Base-by-base conservation (phyloP, 768 basidiomycete genomes). In the Termitomyces titanicus region DNA sequence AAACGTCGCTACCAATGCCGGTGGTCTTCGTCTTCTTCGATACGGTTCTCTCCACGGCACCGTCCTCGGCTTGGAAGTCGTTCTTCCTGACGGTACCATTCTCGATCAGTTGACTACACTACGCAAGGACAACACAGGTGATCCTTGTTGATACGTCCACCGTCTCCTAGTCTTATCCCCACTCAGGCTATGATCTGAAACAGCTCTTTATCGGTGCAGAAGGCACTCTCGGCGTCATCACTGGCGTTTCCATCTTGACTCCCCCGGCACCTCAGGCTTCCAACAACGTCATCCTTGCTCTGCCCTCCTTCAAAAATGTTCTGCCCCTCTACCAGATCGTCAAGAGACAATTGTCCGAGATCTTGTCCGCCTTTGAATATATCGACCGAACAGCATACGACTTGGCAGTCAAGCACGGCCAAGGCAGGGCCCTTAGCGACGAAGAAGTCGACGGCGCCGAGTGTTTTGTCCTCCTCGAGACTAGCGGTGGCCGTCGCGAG, bases 141-240 rank as follows among this genome's bases (percentile, higher is more conserved):
- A 39, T n/a, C n/a, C n/a, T n/a, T n/a, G 7, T 43, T 20, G 12
- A 27, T 13, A 20, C 47, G 12, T 15, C 18, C 15, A 44, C 51
- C 35, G 11, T 35, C 35, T 51, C 27, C 20, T 45, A 20, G 47
- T 17, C 29, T 43, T 56, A 40, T 46, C 43, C 46, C 38, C 45
- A 1, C 22, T 37, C 62, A 94, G 96, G 97, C 12, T 98, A 97
- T 68, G 97, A 99, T 70, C 78, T 99, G 44, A 98, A 99, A 71
- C 97, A 99, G 65, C 81, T 99, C 17, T 99, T 98, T 73, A 97
- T 99, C 61, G 97, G 97, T 12, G 87, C 91, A 6, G 97, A 99
- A 68, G 97, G 97, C 49, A 98, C 96, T 0, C 85, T 99, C 22
- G 97, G 97, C 43, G 78, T 99, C 53, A 85, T 99, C 56, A 99